phyloP scores from a whole-genome alignment of 1,284 basidiomycete genomes.

The Athelia sp. region DNA sequence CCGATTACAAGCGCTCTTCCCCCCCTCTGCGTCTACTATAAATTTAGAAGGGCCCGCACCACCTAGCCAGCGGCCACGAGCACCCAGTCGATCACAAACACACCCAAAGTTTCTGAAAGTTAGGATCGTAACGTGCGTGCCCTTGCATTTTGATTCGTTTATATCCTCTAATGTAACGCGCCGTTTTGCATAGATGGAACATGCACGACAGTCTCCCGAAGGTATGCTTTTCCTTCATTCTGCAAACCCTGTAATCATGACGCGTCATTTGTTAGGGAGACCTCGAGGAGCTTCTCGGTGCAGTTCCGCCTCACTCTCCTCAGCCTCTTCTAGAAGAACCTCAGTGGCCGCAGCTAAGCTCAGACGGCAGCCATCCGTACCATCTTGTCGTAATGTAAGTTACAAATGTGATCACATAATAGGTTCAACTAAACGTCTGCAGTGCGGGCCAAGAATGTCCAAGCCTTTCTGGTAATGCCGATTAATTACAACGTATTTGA shows the following conservation, averaged over 20 bases:
- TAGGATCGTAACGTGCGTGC: slow-evolving; percentile 32
- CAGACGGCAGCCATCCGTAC: slow-evolving; percentile 64
- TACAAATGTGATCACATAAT: slow-evolving; percentile 4
- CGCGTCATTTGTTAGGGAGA: slow-evolving; percentile 50
- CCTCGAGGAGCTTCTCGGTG: slow-evolving; percentile 68
- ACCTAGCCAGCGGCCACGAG: slow-evolving; percentile 3
- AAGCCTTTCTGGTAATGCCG: slow-evolving; percentile 55
- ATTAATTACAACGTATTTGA: not conserved
- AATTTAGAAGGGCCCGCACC: slow-evolving; percentile 23
- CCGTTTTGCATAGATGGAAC: slow-evolving; percentile 53
- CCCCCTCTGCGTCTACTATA: not conserved
- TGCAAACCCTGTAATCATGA: not conserved
- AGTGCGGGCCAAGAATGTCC: slow-evolving; percentile 85
- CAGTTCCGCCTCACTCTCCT: slow-evolving; percentile 48
- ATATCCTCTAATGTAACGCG: not conserved
- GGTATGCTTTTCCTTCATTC: slow-evolving; percentile 27
- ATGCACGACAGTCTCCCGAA: slow-evolving; percentile 77
- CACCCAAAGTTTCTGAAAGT: slow-evolving; percentile 33
- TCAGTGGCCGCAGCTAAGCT: slow-evolving; percentile 44
- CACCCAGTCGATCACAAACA: not conserved
- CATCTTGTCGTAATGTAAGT: slow-evolving; percentile 76
- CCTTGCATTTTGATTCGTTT: not conserved
- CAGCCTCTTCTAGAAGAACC: slow-evolving; percentile 17
- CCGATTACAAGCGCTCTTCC: slow-evolving; percentile 19
- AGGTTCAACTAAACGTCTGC: slow-evolving; percentile 11